These are phyloP conservation scores for Schoenoplectus tabernaemontani DNA, from an alignment of 202 grass and related monocot genomes.

Conservation along the genomic window DNA sequence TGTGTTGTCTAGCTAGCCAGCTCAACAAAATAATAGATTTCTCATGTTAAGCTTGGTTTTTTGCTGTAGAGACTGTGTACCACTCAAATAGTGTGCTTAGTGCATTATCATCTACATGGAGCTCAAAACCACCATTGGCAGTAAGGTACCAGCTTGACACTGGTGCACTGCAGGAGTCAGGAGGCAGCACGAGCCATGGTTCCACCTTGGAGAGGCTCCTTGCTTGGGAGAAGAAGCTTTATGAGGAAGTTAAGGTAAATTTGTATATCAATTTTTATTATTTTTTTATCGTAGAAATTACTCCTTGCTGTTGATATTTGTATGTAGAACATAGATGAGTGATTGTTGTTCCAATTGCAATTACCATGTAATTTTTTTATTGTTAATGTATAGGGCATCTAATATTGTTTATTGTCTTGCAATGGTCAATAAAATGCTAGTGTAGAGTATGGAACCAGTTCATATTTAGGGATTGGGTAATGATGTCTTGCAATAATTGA, in stretches of 20 bases:
- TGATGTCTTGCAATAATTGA: not conserved
- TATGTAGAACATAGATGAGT: not conserved
- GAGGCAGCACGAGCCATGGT: conserved; percentile 64
- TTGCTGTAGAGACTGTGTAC: conserved; percentile 78
- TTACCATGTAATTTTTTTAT: not conserved
- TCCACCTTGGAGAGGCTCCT: conserved; percentile 76
- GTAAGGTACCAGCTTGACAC: conserved; percentile 71
- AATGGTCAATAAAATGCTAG: not conserved
- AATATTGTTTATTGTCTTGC: not conserved
- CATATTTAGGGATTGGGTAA: not conserved
- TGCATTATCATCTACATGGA: conserved; percentile 75
- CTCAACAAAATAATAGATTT: not conserved
- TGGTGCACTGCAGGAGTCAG: conserved; percentile 42
- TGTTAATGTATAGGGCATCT: not conserved
- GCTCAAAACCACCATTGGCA: conserved; percentile 86
- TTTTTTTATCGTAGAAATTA: not conserved
- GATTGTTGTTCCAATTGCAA: not conserved
- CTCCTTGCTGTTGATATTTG: not conserved
- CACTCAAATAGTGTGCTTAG: conserved; percentile 86
- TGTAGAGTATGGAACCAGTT: conserved; percentile 8
- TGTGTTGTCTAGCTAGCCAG: not conserved
- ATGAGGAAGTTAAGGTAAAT: conserved; percentile 83
- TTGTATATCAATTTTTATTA: not conserved
- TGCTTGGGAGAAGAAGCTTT: conserved; percentile 99
- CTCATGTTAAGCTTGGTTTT: conserved; percentile 15